phyloP scores from a whole-genome alignment of 2,329 filamentous ascomycete genomes.

The Aspergillus fumigatus region DNA sequence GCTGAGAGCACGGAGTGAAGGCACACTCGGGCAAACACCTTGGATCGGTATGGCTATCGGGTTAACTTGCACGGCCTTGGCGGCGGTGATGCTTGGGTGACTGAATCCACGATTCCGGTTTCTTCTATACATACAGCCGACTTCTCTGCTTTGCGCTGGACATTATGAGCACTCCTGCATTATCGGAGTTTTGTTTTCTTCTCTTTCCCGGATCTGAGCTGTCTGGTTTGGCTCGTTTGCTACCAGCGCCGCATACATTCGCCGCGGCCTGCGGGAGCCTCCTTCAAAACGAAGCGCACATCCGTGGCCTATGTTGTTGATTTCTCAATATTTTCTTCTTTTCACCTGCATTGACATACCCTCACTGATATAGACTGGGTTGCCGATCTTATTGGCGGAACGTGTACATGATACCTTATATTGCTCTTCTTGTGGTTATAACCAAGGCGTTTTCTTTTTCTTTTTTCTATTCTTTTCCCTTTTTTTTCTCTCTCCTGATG shows the following conservation, averaged over 20 bases:
- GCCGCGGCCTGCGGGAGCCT: no score
- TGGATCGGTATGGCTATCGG: slow-evolving; percentile 42
- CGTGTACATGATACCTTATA: slow-evolving; percentile 34
- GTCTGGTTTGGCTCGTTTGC: slow-evolving; percentile 2
- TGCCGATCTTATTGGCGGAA: slow-evolving; percentile 17
- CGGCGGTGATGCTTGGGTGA: slow-evolving; percentile 38
- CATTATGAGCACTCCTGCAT: slow-evolving; percentile 10
- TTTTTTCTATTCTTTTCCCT: neutral
- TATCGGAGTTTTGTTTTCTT: slow-evolving; percentile 11
- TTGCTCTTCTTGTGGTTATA: slow-evolving; percentile 10
- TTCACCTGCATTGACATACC: slow-evolving; percentile 22
- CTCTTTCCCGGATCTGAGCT: neutral
- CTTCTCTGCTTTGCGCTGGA: slow-evolving; percentile 1
- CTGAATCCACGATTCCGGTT: neutral
- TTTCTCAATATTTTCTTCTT: slow-evolving; percentile 7
- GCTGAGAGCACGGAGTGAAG: slow-evolving; percentile 33
- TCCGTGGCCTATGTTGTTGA: no score
- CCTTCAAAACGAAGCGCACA: no score
- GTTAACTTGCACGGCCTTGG: slow-evolving; percentile 35
- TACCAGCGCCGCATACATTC: slow-evolving; percentile 14
- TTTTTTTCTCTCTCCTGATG: neutral
- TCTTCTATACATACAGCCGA: neutral
- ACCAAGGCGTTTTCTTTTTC: neutral
- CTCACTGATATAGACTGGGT: slow-evolving; percentile 24
- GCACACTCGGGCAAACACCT: slow-evolving; percentile 35